A percentile compares a stretch with the other conserved stretches of the same genome.
phyloP scores from a whole-genome alignment of 1,139 yeast species.

The Lodderomyces orthopsilosis region DNA sequence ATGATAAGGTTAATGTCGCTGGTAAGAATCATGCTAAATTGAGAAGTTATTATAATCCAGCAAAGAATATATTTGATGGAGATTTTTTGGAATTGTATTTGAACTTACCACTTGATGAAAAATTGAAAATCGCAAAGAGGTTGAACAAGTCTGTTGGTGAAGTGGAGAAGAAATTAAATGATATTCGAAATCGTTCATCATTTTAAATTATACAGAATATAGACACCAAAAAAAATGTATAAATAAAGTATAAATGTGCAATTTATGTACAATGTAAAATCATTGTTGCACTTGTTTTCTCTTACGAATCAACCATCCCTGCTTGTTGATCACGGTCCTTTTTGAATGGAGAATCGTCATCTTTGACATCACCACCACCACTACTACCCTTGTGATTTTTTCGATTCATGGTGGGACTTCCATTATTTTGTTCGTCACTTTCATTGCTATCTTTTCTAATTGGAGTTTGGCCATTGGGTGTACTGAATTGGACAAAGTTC shows the following conservation, averaged over 20 bases:
- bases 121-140: conserved; percentile 49
- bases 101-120: conserved; percentile 33
- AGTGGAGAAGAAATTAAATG: conserved; percentile 58
- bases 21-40: conserved; percentile 69
- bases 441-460: conserved; percentile 36
- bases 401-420: conserved; percentile 35
- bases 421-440: conserved; percentile 16
- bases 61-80: conserved; percentile 78
- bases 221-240: not conserved
- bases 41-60: conserved; percentile 78
- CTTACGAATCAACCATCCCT: conserved; percentile 10
- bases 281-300: not conserved
- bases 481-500: conserved; percentile 76
- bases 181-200: conserved; percentile 52
- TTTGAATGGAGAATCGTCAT: conserved; percentile 8
- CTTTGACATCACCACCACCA: not conserved
- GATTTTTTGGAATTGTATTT: conserved; percentile 69
- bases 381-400: conserved; percentile 19
- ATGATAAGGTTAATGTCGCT: conserved; percentile 34
- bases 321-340: conserved; percentile 8
- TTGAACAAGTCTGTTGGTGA: conserved; percentile 59
- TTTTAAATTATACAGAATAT: conserved; percentile 17
- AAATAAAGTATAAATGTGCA: not conserved
- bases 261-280: too few relatives aligned
- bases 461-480: conserved; percentile 57